A percentile compares a stretch with the other conserved stretches of the same genome.
phyloP scores from a whole-genome alignment of 2,329 filamentous ascomycete genomes.

The Colletotrichum sp. region DNA sequence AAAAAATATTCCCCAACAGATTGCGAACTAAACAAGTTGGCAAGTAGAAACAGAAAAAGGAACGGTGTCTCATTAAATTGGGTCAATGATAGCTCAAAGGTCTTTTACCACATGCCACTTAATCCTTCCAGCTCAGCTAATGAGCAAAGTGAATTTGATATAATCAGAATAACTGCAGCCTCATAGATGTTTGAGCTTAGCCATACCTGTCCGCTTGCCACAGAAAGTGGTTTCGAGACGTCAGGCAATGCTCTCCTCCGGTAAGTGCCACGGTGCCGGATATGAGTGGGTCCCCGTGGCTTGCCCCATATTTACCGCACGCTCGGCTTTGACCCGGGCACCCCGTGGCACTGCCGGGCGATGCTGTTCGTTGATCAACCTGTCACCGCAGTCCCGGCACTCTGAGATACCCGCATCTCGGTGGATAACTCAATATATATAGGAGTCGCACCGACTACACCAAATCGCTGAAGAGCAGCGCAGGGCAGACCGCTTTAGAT shows the following conservation, averaged over 20 bases:
- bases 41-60: not conserved
- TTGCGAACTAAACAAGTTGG: not conserved
- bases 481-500: not conserved
- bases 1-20: not conserved
- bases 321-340: too few species aligned
- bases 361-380: not conserved
- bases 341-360: not conserved
- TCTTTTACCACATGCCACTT: not conserved
- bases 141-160: not conserved
- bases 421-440: not conserved
- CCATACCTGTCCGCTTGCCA: not conserved
- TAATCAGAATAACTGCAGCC: not conserved
- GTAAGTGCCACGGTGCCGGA: not conserved
- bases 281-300: not conserved
- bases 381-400: not conserved
- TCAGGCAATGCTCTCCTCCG: not conserved
- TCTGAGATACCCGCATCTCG: not conserved
- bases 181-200: not conserved
- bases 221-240: rapidly evolving
- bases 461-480: not conserved
- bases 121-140: rapidly evolving
- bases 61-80: not conserved
- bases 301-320: not conserved
- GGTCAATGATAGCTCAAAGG: not conserved
- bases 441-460: not conserved